Conservation (phyloP, 768 basidiomycete genomes). For the Boletus vinaceobasis region DNA sequence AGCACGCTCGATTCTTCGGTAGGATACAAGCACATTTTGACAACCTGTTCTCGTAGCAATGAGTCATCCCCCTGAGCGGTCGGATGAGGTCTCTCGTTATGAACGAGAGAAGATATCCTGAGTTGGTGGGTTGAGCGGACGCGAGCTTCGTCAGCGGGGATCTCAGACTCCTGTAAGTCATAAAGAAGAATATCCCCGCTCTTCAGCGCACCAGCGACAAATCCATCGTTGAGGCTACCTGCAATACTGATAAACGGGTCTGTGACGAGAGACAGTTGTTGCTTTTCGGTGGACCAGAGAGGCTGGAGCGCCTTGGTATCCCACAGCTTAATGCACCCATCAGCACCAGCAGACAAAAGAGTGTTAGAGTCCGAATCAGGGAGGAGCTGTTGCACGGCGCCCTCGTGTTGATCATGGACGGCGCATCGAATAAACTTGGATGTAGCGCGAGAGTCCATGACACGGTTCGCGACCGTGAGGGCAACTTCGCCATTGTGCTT, state of each 20-base stretch:
- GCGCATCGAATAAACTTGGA: constrained; percentile 47
- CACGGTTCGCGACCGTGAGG: constrained; percentile 52
- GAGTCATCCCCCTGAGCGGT: not conserved
- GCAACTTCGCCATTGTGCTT: constrained; percentile 65
- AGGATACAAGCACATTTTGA: constrained; percentile 17
- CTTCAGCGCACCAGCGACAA: constrained; percentile 47
- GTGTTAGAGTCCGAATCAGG: constrained; percentile 42
- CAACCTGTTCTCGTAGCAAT: constrained; percentile 5
- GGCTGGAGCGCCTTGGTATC: constrained; percentile 51
- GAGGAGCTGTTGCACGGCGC: constrained; percentile 50
- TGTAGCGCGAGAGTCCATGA: constrained; percentile 53
- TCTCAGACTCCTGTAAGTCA: constrained; percentile 39
- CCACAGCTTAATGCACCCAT: constrained; percentile 77
- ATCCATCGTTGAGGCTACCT: constrained; percentile 39
- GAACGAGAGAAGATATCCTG: constrained; percentile 37
- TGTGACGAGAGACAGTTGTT: constrained; percentile 32
- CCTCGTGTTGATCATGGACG: constrained; percentile 62
- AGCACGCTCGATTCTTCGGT: constrained; percentile 1
- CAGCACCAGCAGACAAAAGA: constrained; percentile 54
- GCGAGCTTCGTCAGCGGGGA: constrained; percentile 7
- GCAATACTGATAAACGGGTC: constrained; percentile 54
- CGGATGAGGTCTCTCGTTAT: constrained; percentile 5
- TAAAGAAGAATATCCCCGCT: constrained; percentile 61
- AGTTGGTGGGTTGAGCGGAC: constrained; percentile 26
- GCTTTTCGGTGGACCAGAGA: constrained; percentile 58